Conservation (phyloP, 331 rosid genomes). For the Prunus yedoensis region DNA sequence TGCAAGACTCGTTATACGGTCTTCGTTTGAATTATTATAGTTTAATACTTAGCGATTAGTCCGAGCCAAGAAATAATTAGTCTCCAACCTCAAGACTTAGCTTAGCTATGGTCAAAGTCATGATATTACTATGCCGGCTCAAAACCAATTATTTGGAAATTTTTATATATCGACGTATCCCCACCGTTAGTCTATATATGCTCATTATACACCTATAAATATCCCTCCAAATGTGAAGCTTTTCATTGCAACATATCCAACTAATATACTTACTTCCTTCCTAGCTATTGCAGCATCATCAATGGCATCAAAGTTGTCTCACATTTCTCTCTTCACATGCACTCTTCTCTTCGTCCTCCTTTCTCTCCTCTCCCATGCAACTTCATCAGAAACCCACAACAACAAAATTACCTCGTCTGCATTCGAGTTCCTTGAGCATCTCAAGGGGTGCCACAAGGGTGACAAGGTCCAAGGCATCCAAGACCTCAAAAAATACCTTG, state of each 20-base stretch:
- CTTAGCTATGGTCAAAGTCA: no score
- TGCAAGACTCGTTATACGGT: no score
- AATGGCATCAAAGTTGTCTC: not conserved
- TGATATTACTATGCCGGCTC: no score
- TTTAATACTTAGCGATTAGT: no score
- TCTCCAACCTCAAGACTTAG: no score
- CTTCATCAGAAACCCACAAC: not conserved
- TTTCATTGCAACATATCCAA: not conserved
- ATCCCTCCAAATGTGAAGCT: not conserved
- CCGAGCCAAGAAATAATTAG: no score
- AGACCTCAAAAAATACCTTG: not conserved
- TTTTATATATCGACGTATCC: not conserved
- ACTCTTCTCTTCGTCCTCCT: not conserved
- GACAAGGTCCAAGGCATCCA: not conserved
- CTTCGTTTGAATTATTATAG: no score
- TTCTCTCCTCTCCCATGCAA: not conserved
- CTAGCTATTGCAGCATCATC: not conserved
- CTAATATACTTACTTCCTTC: no score
- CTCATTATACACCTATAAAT: not conserved
- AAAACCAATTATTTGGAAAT: no score
- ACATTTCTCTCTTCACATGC: no score
- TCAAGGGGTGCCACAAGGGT: not conserved
- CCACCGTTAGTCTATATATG: not conserved
- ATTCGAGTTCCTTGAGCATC: not conserved
- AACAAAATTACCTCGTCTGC: not conserved